These are phyloP conservation scores for Tremellales sp. DNA, from an alignment of 1,284 basidiomycete genomes.

Conservation along the genomic window DNA sequence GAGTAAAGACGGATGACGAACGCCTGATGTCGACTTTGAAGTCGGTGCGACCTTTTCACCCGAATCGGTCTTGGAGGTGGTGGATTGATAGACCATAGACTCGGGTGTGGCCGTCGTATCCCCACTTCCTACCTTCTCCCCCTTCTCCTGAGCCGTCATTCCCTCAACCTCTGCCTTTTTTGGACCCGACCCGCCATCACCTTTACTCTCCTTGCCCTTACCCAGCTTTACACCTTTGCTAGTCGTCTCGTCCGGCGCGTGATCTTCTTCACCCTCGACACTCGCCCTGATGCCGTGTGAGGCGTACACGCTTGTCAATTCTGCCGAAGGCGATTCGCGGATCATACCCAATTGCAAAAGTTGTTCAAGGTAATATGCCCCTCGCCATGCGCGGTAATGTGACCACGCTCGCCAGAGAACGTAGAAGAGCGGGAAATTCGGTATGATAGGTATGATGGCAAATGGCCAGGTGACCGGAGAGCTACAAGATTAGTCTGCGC, in stretches of 20 bases:
- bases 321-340: constrained; percentile 25
- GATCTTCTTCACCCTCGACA: constrained; percentile 16
- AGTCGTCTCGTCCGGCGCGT: constrained; percentile 27
- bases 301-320: constrained; percentile 30
- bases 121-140: constrained; percentile 14
- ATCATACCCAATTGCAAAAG: constrained; percentile 42
- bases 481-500: too few species aligned
- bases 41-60: constrained; percentile 6
- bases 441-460: constrained; percentile 51
- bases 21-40: constrained; percentile 6
- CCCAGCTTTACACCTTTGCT: neutral
- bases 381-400: constrained; percentile 50
- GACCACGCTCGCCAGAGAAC: constrained; percentile 52
- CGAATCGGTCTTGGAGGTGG: constrained; percentile 7
- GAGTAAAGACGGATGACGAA: constrained; percentile 19
- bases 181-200: neutral
- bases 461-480: constrained; percentile 47
- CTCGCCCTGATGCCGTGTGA: neutral
- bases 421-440: constrained; percentile 53
- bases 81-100: constrained; percentile 16
- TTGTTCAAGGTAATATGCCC: constrained; percentile 39
- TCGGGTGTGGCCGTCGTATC: constrained; percentile 30
- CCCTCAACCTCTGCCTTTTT: constrained; percentile 1
- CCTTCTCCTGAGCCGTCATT: constrained; percentile 21
- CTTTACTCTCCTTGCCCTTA: neutral